Evolutionary conservation across 371 early-diverging fungal genomes (phyloP).

Genomic region (Saksenaea oblongispora): DNA sequence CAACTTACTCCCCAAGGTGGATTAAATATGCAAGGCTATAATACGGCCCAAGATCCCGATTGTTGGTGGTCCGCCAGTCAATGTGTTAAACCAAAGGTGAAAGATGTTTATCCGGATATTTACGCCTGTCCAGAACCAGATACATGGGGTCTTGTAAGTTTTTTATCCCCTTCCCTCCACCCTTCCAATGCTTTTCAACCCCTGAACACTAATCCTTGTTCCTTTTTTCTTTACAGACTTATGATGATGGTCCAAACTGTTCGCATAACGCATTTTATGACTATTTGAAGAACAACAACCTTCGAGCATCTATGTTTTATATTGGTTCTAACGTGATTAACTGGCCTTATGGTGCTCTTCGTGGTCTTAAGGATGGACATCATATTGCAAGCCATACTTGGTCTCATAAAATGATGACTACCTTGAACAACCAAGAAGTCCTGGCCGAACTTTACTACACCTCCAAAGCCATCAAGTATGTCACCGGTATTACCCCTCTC

Average conservation of each 20-base stretch:
- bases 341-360: constrained; percentile 50
- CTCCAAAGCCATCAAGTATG: constrained; percentile 50
- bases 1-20: constrained; percentile 21
- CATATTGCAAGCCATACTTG: constrained; percentile 53
- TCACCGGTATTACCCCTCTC: constrained; percentile 51
- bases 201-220: constrained; percentile 1
- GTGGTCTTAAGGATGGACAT: constrained; percentile 52
- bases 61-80: constrained; percentile 46
- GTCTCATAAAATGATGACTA: constrained; percentile 59
- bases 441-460: constrained; percentile 58
- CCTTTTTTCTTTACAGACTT: constrained; percentile 22
- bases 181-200: not conserved
- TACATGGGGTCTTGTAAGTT: constrained; percentile 40
- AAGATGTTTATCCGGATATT: constrained; percentile 38
- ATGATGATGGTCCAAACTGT: constrained; percentile 50
- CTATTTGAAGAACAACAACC: constrained; percentile 31
- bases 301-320: constrained; percentile 50
- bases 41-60: constrained; percentile 33
- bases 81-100: constrained; percentile 32
- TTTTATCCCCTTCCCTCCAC: not conserved
- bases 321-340: constrained; percentile 49
- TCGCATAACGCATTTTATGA: constrained; percentile 51
- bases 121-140: constrained; percentile 40
- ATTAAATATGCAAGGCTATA: constrained; percentile 35
- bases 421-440: constrained; percentile 53